Base-by-base conservation (phyloP, 176 grass and related monocot genomes). In the Bromus sterilis region DNA sequence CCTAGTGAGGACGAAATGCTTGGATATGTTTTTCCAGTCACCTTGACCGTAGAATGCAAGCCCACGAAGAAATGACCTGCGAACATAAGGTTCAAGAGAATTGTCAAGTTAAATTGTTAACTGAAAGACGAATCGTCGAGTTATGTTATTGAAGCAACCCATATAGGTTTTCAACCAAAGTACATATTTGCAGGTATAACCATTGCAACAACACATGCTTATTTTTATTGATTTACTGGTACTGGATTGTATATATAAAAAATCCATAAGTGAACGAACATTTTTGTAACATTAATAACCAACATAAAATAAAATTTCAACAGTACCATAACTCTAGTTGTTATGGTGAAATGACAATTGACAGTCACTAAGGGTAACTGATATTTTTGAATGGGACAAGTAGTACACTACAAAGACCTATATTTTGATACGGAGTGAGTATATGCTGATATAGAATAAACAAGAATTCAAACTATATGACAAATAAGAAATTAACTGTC, bases 1-100 rank as follows among this genome's bases (percentile, higher is more conserved):
- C 16, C 7, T 66, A 6, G 69, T 80, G 59, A 9, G 53, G 43
- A 75, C 58, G 0, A 86, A 39, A 14, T 78, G 4, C 25, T 6
- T 74, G 68, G 58, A 74, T 37, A 75, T 75, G 56, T 65, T 46
- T 31, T 77, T 78, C 74, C 74, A 88, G 15, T 78, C 34, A 11
- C 75, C 80, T 0, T 15, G 42, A 0, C 83, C 56, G 3, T 12
- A 74, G 28, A 48, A 12, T 6, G 40, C 2, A 28, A 82, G 0
- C 21, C 80, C 80, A 25, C 2, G 13, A 14, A 82, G 29, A 18
- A 82, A 82, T 7, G 23, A 26, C 49, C 81, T 88, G 37, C 5
- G 57, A 3, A 2, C n/a, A 48, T 3, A 13, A 23, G 30, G 53
- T 35, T 61, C 23, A 61, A 5, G 20, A 26, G 11, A 33, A 57